Conservation (phyloP, 2,329 filamentous ascomycete species). For the Fonsecaea monophora region DNA sequence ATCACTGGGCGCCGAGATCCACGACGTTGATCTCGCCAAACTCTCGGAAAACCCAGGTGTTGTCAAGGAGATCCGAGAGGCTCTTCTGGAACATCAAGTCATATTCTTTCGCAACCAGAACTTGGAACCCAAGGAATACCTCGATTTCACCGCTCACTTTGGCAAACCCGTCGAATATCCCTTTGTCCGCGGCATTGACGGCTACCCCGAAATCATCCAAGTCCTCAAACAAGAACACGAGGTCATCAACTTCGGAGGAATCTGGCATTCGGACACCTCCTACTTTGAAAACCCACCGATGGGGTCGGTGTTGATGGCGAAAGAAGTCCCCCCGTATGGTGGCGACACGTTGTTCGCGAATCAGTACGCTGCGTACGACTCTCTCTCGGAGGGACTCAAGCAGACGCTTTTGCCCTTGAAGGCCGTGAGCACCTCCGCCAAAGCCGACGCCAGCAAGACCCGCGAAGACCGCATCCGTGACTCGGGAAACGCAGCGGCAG, state of each 20-base stretch:
- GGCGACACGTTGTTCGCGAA: conserved; percentile 45
- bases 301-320: conserved; percentile 35
- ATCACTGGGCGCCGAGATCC: conserved; percentile 37
- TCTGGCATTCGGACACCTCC: conserved; percentile 39
- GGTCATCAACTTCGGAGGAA: conserved; percentile 38
- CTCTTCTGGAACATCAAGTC: conserved; percentile 36
- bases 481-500: conserved; percentile 26
- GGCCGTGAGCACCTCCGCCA: conserved; percentile 40
- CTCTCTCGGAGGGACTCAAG: conserved; percentile 44
- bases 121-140: conserved; percentile 29
- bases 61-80: conserved; percentile 35
- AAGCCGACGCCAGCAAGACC: conserved; percentile 41
- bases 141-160: conserved; percentile 34
- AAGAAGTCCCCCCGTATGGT: conserved; percentile 41
- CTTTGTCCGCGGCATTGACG: conserved; percentile 37
- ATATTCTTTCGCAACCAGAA: conserved; percentile 39
- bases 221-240: conserved; percentile 39
- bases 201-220: conserved; percentile 36
- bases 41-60: conserved; percentile 30
- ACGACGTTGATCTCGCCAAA: conserved; percentile 32
- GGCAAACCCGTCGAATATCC: conserved; percentile 38
- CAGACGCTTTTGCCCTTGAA: conserved; percentile 41
- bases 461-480: conserved; percentile 41
- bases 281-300: conserved; percentile 35
- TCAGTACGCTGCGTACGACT: conserved; percentile 43